Evolutionary conservation across 1,139 yeast species (phyloP), one percentile per base, ranked within the genome.

Genomic region (Geotrichum cucujoidarum): DNA sequence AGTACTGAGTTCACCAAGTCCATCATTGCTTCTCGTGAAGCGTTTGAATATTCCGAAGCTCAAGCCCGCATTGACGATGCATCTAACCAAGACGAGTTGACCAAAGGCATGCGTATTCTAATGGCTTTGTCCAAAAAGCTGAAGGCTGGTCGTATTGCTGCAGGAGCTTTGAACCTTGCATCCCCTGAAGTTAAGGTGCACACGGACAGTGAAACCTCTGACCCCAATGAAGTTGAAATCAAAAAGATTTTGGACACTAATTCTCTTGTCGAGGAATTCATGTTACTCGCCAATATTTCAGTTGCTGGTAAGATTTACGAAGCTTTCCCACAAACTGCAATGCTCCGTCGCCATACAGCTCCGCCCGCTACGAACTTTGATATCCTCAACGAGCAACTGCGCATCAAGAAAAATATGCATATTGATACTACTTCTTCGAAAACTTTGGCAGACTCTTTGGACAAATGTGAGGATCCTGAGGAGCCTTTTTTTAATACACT

Each of bases 121-220:
- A 71, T 94, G 50, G 68, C 72, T 42, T 70, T 94, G 34, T 90
- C 97, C 5, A 87, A 87, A 62, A 82, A 82, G 58, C 73, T 94
- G 60, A 89, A 88, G 65, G 89, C 87, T 64, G 80, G 80, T 61
- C 77, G 99, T 66, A 69, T 89, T 57, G 94, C 84, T 60, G 95
- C 95, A 2, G 99, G 99, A 70, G 99, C 99, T 0, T 76, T 94
- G 62, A 94, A 94, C 64, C 74, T 94, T 57, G 97, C 98, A 0
- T 88, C 97, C 3, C 99, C 99, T 0, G 99, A 94, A 67, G 98
- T 94, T 43, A 90, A 90, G 67, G 96, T 94, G 35, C 94, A 90
- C 58, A 85, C 90, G 81, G 99, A 94, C 60, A 83, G 92, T 62
- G 99, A 94, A 68, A 90, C 97, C 2, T 83, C 95, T 1, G 98